Evolutionary conservation across 768 basidiomycete genomes (phyloP), one percentile per base, ranked within the genome.

Genomic region (Kockovaella imperatae): DNA sequence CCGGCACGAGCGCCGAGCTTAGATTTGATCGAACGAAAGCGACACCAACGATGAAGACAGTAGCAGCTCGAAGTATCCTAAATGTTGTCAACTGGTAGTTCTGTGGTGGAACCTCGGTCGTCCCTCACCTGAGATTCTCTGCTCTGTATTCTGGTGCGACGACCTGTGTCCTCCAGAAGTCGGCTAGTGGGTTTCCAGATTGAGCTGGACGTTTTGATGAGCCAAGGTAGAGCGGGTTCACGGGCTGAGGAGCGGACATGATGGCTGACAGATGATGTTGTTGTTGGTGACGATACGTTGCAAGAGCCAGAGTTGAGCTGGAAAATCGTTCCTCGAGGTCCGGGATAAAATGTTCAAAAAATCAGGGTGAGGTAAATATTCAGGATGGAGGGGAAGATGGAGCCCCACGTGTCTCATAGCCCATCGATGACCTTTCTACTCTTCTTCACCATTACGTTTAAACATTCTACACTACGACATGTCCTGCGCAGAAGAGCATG

Each of bases 21-120:
- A 52, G 21, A 21, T 46, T 40, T 25, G 55, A 57, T 45, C 60
- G 47, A 17, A 61, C 53, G 41, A 61, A 58, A 11, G 42, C 54
- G 17, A 61, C 54, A 20, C 60, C 60, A 8, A 50, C 47, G 45
- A 54, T 41, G 51, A 61, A 61, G 45, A 61, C 45, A 10, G 43
- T 41, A 11, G 56, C 47, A 3, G 60, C 60, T 42, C 54, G 50
- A 20, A 53, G 47, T 38, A 61, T 61, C 23, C 60, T 61, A 44
- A 5, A 40, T 10, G 14, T 7, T 15, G 21, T 43, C 31, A 26
- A 25, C 39, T 5, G 21, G 38, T 35, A 18, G 13, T 8, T 45
- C 31, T 30, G 11, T 31, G 20, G 30, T n/a, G n/a, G 15, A 31
- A 17, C 25, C 14, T 13, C 11, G 41, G 13, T 25, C 18, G 41